Conservation (phyloP, 257 asterid genomes). For the Asclepias syriaca region DNA sequence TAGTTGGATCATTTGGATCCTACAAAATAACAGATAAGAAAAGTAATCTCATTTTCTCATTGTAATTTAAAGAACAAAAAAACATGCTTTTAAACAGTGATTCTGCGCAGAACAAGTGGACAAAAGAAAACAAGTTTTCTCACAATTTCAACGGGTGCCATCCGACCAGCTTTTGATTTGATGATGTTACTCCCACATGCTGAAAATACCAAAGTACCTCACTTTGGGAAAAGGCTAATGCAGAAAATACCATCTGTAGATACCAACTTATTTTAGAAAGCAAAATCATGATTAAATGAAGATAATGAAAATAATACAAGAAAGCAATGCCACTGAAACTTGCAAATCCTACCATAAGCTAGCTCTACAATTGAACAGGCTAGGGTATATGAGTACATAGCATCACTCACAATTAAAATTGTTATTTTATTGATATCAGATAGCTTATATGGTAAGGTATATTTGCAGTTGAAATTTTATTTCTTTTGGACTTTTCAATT, state of each 20-base stretch:
- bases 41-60: conserved; percentile 5
- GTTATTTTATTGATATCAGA: not conserved
- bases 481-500: too few species aligned
- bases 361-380: not conserved
- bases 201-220: conserved; percentile 97
- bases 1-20: conserved; percentile 98
- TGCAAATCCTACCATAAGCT: not conserved
- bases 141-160: conserved; percentile 80
- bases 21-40: conserved; percentile 30
- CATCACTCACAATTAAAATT: not conserved
- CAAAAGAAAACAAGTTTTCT: conserved; percentile 32
- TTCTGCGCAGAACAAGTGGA: conserved; percentile 3
- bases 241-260: conserved; percentile 96
- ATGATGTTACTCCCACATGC: conserved; percentile 80
- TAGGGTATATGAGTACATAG: not conserved
- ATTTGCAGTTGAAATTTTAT: not conserved
- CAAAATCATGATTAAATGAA: not conserved
- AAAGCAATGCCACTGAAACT: not conserved
- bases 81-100: not conserved
- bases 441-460: not conserved
- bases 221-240: conserved; percentile 93
- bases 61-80: conserved; percentile 4
- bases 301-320: not conserved
- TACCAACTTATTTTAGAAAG: conserved; percentile 24
- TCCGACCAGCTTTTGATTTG: conserved; percentile 69